Percentiles rank a stretch among this genome's conserved stretches.
Evolutionary conservation across 2,329 filamentous ascomycete species (phyloP).

Genomic region (Pseudonectria foliicola): DNA sequence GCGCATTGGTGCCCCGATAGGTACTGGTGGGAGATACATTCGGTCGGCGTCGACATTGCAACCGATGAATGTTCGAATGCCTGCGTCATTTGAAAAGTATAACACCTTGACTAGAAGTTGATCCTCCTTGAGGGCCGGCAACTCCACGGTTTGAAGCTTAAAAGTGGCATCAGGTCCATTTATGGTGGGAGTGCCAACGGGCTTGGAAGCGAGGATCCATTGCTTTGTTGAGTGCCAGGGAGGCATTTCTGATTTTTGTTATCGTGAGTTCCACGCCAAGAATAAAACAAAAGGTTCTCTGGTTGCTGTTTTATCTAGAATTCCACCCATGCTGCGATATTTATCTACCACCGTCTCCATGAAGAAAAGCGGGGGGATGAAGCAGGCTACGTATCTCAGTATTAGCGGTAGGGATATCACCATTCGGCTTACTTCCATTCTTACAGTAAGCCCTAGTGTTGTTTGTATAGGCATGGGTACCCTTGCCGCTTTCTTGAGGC

Average conservation of each 20-base stretch:
- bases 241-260: conserved; percentile 10
- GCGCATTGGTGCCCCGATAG: conserved; percentile 22
- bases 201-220: conserved; percentile 23
- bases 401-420: too few species aligned
- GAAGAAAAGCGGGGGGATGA: too few species aligned
- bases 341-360: too few species aligned
- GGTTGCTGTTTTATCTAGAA: too few species aligned
- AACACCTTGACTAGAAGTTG: conserved; percentile 21
- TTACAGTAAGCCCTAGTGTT: too few species aligned
- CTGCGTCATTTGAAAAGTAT: conserved; percentile 25
- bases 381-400: too few species aligned
- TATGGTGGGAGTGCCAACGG: conserved; percentile 18
- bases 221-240: conserved; percentile 21
- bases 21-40: conserved; percentile 23
- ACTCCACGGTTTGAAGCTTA: conserved; percentile 16
- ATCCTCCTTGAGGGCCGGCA: conserved; percentile 19
- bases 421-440: too few species aligned
- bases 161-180: conserved; percentile 21
- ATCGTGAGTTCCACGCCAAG: too few species aligned
- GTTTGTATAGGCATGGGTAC: too few species aligned
- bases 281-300: too few species aligned
- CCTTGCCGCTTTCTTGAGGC: too few species aligned
- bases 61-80: conserved; percentile 22
- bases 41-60: conserved; percentile 21
- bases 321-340: too few species aligned